A percentile compares a stretch with the other conserved stretches of the same genome.
Conservation (phyloP, 2,329 filamentous ascomycete species). For the Huntiella moniliformis region DNA sequence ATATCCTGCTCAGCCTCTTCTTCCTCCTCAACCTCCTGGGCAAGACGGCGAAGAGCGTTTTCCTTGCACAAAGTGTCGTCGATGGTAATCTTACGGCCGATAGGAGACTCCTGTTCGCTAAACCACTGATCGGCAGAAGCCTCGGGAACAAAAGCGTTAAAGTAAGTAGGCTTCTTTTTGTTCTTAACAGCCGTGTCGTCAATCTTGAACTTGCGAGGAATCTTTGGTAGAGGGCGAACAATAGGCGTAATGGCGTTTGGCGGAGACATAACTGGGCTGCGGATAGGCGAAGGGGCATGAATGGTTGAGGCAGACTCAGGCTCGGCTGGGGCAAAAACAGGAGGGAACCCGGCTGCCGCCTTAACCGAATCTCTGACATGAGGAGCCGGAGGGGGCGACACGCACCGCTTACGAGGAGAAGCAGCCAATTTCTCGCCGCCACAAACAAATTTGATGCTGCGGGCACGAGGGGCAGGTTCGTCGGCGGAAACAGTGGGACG, state of each 20-base stretch:
- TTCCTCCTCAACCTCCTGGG: slow-evolving; percentile 81
- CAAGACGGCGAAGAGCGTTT: slow-evolving; percentile 67
- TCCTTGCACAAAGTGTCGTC: slow-evolving; percentile 82
- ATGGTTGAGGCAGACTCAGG: slow-evolving; percentile 10
- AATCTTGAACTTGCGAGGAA: slow-evolving; percentile 11
- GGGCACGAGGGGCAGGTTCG: slow-evolving; percentile 25
- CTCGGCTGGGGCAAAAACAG: not conserved
- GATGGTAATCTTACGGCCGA: slow-evolving; percentile 60
- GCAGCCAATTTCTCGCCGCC: slow-evolving; percentile 13
- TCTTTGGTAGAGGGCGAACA: slow-evolving; percentile 5
- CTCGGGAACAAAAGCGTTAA: slow-evolving; percentile 80
- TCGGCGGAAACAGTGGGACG: not conserved
- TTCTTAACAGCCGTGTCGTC: slow-evolving; percentile 8
- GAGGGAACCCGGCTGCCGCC: slow-evolving; percentile 1
- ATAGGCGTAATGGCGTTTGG: slow-evolving; percentile 2
- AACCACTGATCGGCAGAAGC: slow-evolving; percentile 86
- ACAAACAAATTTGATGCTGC: slow-evolving; percentile 61
- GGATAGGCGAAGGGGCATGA: slow-evolving; percentile 2
- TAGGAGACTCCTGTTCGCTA: slow-evolving; percentile 40
- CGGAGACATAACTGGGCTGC: slow-evolving; percentile 5
- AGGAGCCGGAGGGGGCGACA: slow-evolving; percentile 4
- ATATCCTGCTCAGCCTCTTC: slow-evolving; percentile 51
- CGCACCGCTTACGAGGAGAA: slow-evolving; percentile 6
- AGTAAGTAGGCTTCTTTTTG: slow-evolving; percentile 38
- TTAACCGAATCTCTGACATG: slow-evolving; percentile 3